Evolutionary conservation across 106 monocot species (phyloP).

Genomic region (Dioscorea dumetorum): DNA sequence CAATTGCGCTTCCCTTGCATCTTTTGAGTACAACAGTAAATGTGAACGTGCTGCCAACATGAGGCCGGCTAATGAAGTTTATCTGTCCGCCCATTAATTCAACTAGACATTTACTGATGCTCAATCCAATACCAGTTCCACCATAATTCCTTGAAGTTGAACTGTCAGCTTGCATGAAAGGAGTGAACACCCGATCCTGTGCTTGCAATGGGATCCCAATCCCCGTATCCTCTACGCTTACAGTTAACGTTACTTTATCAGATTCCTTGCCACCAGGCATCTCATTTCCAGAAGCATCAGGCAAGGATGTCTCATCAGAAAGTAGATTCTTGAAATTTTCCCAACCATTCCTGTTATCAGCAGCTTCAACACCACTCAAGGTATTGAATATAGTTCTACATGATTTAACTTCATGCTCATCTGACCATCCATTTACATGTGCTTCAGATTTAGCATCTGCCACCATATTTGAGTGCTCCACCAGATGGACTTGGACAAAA

Average conservation of each 20-base stretch:
- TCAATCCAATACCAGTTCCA: constrained; percentile 96
- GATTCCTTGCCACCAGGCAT: constrained; percentile 11
- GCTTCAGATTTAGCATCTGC: constrained; percentile 26
- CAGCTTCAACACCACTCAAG: constrained; percentile 78
- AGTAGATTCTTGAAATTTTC: constrained; percentile 60
- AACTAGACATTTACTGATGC: constrained; percentile 94
- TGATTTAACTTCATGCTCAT: constrained; percentile 10
- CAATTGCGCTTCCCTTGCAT: constrained; percentile 12
- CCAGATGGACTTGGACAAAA: constrained; percentile 85
- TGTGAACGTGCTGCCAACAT: constrained; percentile 91
- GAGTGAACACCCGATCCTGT: constrained; percentile 84
- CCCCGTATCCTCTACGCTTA: constrained; percentile 93
- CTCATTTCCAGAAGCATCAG: constrained; percentile 18
- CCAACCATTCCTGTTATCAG: constrained; percentile 78
- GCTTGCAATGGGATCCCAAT: constrained; percentile 86
- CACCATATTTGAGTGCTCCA: constrained; percentile 32
- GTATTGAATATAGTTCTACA: constrained; percentile 30
- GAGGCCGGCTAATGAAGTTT: constrained; percentile 61
- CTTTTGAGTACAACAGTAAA: constrained; percentile 64
- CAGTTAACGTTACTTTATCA: constrained; percentile 48
- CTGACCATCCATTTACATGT: constrained; percentile 22
- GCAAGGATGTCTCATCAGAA: constrained; percentile 19
- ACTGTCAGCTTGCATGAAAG: constrained; percentile 98
- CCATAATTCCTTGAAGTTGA: constrained; percentile 94
- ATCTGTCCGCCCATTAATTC: constrained; percentile 93